Percentiles rank a stretch among this genome's conserved stretches.
Evolutionary conservation across 2,329 filamentous ascomycete genomes (phyloP).

Genomic region (Fusarium clavum): DNA sequence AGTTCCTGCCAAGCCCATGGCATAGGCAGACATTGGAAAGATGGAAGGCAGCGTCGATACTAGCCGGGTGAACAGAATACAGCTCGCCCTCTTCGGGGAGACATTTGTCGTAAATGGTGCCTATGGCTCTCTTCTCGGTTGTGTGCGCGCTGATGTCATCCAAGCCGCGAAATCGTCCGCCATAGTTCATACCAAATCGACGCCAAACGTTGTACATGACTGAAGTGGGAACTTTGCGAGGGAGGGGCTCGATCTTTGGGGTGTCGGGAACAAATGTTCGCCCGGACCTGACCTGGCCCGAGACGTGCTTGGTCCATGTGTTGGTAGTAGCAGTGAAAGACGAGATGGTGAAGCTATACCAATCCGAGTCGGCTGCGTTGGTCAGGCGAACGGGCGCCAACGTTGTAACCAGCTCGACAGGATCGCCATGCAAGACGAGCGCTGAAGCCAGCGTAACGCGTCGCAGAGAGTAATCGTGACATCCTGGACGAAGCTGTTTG

Average conservation of each 20-base stretch:
- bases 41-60: conserved; percentile 12
- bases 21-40: conserved; percentile 13
- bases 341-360: conserved; percentile 7
- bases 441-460: conserved; percentile 12
- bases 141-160: conserved; percentile 9
- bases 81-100: conserved; percentile 6
- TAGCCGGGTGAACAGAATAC: conserved; percentile 9
- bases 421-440: conserved; percentile 9
- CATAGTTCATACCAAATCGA: conserved; percentile 12
- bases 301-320: conserved; percentile 10
- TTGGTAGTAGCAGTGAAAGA: conserved; percentile 2
- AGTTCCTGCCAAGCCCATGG: conserved; percentile 10
- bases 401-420: conserved; percentile 8
- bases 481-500: conserved; percentile 4
- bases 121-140: conserved; percentile 7
- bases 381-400: conserved; percentile 5
- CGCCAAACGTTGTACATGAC: conserved; percentile 13
- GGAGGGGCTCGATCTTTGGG: conserved; percentile 9
- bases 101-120: conserved; percentile 9
- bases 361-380: conserved; percentile 5
- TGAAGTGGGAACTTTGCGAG: conserved; percentile 11
- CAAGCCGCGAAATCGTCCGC: conserved; percentile 9
- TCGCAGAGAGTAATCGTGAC: conserved; percentile 8
- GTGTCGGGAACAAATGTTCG: conserved; percentile 1
- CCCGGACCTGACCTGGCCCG: conserved; percentile 7